These are phyloP conservation scores for Mycena filopes DNA, from an alignment of 768 basidiomycete species.

Conservation along the genomic window DNA sequence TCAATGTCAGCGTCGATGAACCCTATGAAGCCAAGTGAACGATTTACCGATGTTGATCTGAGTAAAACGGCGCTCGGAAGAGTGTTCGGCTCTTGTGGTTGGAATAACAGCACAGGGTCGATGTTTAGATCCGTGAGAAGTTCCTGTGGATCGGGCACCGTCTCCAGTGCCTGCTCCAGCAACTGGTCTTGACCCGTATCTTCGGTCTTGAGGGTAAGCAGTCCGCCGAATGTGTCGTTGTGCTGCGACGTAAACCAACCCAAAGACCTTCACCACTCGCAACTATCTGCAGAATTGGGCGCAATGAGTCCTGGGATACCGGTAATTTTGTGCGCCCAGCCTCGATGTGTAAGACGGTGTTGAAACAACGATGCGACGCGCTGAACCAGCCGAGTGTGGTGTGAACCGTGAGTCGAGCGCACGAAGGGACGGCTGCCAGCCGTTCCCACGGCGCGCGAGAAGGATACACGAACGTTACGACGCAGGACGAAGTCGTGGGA, in stretches of 20 bases:
- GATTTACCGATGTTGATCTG: too few species aligned
- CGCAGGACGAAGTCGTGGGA: conserved; percentile 9
- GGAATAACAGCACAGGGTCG: background rate
- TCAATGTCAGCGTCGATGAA: too few species aligned
- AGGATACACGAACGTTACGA: conserved; percentile 8
- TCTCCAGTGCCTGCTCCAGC: background rate
- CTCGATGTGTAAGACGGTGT: background rate
- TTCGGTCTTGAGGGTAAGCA: conserved; percentile 3
- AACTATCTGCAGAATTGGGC: background rate
- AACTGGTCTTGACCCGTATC: background rate
- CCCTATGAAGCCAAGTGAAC: too few species aligned
- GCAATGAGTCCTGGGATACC: background rate
- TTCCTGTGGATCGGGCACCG: background rate
- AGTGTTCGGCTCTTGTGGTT: background rate
- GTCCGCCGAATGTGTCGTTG: conserved; percentile 3
- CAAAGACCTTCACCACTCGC: background rate
- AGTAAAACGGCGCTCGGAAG: too few species aligned
- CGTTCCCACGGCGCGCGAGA: background rate
- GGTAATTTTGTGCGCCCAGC: background rate
- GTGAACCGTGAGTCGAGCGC: background rate
- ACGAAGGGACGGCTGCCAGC: background rate
- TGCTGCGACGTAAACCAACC: background rate
- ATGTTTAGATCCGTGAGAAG: background rate
- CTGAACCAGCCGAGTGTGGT: background rate
- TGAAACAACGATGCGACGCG: background rate